Percentiles rank a stretch among this genome's conserved stretches.
Conservation (phyloP, 164 flowering plant species). For the Chloranthus sessilifolius region DNA sequence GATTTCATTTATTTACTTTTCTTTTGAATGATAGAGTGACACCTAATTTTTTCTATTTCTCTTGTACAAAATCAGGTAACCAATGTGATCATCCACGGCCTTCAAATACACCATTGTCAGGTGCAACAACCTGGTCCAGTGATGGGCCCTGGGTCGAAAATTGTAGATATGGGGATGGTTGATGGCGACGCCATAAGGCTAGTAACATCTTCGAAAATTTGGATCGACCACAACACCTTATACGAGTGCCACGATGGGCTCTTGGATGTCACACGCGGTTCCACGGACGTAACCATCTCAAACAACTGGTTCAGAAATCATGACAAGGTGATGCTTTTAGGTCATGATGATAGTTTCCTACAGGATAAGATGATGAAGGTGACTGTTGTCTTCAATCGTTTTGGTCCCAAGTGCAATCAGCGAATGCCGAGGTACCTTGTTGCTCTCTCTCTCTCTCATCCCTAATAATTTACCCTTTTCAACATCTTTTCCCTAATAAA, state of each 20-base stretch:
- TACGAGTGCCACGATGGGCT: conserved; percentile 63
- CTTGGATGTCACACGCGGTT: conserved; percentile 65
- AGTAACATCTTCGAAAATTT: conserved; percentile 51
- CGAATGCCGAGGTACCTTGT: conserved; percentile 79
- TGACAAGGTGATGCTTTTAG: conserved; percentile 88
- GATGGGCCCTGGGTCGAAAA: conserved; percentile 42
- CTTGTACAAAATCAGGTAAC: conserved; percentile 25
- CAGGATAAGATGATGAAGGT: conserved; percentile 68
- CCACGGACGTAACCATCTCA: conserved; percentile 69
- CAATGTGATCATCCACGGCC: conserved; percentile 72
- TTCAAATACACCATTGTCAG: conserved; percentile 57
- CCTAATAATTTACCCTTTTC: too few species aligned
- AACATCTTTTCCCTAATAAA: too few species aligned
- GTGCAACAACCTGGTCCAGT: conserved; percentile 40
- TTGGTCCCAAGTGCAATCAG: conserved; percentile 79
- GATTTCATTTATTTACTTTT: too few species aligned
- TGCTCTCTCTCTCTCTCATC: too few species aligned
- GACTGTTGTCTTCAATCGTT: conserved; percentile 66
- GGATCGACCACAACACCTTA: conserved; percentile 89
- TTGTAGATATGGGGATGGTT: conserved; percentile 22
- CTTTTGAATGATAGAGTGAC: too few species aligned
- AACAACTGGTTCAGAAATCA: conserved; percentile 84
- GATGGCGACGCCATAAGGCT: conserved; percentile 81
- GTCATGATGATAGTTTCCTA: conserved; percentile 60
- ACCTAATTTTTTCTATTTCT: background rate